Base-by-base conservation (phyloP, 2,329 filamentous ascomycete species). In the Pseudogymnoascus sp. region DNA sequence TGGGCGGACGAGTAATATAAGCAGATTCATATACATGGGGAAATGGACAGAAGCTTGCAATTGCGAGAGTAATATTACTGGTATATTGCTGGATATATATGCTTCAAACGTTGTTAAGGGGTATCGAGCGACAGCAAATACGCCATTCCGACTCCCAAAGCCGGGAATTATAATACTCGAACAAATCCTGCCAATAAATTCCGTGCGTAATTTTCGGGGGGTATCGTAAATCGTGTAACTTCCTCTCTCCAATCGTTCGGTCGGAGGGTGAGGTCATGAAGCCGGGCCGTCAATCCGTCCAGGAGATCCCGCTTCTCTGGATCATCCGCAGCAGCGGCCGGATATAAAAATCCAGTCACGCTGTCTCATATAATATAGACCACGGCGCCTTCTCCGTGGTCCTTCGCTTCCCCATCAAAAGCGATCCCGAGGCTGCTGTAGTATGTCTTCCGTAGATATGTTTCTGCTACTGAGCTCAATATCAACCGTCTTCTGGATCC, bases 401-500 rank as follows among this genome's bases (percentile, higher is more conserved):
- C 47, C 11, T 54, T 18, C 11, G 28, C 4, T n/a, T 30, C 22
- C 22, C n/a, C 14, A 14, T 54, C 28, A 54, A 54, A 54, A 54
- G 16, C 47, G 47, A 54, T 54, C 28, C n/a, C 47, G 28, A 3
- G 47, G 47, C 6, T 54, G 47, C 6, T 54, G 47, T 3, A 54
- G 47, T 33, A 54, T 54, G 28, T 54, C 47, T 54, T 54, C 47
- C 9, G 47, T 54, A 33, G 47, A 54, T 33, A 54, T 54, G 47
- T 54, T 54, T 33, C 47, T 33, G 33, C 47, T 54, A 33, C 47
- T 54, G 28, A 60, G 33, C 22, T 60, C 59, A 35, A 60, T 60
- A 60, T 60, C 59, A 39, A 60, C 59, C 6, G 59, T 60, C 28
- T 54, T 60, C 20, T 35, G 30, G 39, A 60, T 54, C 28, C 47